Evolutionary conservation across 2,329 filamentous ascomycete species (phyloP).

Genomic region (Hymenoscyphus fructigenus): DNA sequence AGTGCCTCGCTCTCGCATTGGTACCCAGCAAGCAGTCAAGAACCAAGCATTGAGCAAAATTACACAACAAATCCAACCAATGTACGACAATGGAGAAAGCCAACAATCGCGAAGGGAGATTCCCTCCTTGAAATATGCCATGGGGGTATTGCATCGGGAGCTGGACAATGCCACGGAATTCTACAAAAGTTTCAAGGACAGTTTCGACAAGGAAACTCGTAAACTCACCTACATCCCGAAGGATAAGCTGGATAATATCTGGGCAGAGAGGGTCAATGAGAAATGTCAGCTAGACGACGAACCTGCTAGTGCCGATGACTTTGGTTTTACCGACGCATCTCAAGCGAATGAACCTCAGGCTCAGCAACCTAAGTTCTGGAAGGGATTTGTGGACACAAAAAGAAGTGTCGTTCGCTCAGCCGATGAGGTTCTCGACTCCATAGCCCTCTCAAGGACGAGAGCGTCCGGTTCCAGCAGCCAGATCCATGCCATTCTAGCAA

Average conservation of each 20-base stretch:
- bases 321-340: too few species aligned
- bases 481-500: neutral
- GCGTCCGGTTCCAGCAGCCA: neutral
- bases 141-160: slow-evolving; percentile 3
- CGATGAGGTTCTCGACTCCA: neutral
- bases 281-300: neutral
- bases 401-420: slow-evolving; percentile 2
- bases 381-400: neutral
- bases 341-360: neutral
- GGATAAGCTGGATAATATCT: neutral
- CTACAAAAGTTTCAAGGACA: slow-evolving; percentile 24
- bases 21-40: neutral
- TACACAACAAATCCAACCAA: neutral
- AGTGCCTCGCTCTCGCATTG: neutral
- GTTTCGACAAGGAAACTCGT: slow-evolving; percentile 23
- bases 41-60: neutral
- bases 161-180: slow-evolving; percentile 24
- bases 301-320: neutral
- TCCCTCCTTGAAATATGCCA: neutral
- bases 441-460: neutral
- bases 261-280: neutral
- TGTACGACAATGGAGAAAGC: neutral
- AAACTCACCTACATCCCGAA: slow-evolving; percentile 9
- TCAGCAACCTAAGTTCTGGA: neutral
- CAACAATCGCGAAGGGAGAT: neutral